Base-by-base conservation (phyloP, 768 basidiomycete genomes). In the Pulveroboletus sp. region DNA sequence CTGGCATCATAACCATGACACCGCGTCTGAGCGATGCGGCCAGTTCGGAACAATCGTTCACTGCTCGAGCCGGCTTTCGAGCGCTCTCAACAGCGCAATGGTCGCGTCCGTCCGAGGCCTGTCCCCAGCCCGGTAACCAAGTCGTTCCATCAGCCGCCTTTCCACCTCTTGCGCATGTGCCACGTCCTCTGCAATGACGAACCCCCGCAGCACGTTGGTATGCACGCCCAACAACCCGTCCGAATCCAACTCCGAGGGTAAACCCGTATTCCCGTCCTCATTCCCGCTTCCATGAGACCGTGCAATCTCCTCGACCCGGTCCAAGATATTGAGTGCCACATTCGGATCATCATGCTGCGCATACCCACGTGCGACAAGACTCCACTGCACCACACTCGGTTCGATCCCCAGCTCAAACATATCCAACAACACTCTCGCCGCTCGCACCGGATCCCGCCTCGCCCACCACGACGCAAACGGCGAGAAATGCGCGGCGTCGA, bases 381-480 rank as follows among this genome's bases (percentile, higher is more conserved):
- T 76, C 57, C 76, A 76, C 32, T 79, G 75, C n/a, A 75, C 62
- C 7, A 72, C 56, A 20, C 64, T 64, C 0, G 83, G 83, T 6
- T 57, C 43, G 24, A 86, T 52, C 5, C 75, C 76, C 0, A 76
- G 57, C 7, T 56, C 43, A 4, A 70, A 39, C 80, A 87, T 84
- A 57, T 85, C 81, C n/a, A 53, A 53, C 33, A 86, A 43, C 17
- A 84, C 68, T 19, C 55, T 50, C 0, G 68, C 57, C 0, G 76
- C 78, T 24, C 61, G 59, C 5, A 56, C 40, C 1, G 72, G 59
- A 2, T 51, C 54, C 4, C 58, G 43, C 5, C 54, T 45, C 43
- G 71, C 70, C 55, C 80, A 67, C 17, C 61, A 62, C 31, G 67
- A 61, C 34, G 85, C 63, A 59, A 86, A 86, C 0, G 80, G 74